Evolutionary conservation across 805 yeast genomes (phyloP).

Genomic region (Metschnikowia shivogae): DNA sequence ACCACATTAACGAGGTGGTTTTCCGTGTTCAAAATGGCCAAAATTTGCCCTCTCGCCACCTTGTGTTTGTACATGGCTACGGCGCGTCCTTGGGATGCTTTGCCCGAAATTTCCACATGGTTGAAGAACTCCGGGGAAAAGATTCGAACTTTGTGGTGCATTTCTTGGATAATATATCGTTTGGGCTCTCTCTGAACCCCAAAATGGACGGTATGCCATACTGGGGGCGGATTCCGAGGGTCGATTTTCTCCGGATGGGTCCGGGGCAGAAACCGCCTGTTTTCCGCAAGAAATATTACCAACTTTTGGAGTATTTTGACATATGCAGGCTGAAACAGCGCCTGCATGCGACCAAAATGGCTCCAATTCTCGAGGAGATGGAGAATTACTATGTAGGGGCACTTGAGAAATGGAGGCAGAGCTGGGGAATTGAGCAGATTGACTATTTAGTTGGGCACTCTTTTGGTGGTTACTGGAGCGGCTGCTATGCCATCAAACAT

Average conservation of each 20-base stretch:
- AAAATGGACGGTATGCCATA: conserved; percentile 9
- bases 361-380: conserved; percentile 38
- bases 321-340: conserved; percentile 24
- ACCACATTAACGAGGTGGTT: conserved; percentile 33
- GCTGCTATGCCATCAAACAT: conserved; percentile 55
- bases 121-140: conserved; percentile 27
- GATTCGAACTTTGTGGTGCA: conserved; percentile 43
- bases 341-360: conserved; percentile 32
- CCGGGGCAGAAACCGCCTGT: conserved; percentile 21
- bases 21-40: conserved; percentile 28
- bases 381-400: conserved; percentile 56
- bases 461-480: conserved; percentile 71
- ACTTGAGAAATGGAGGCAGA: conserved; percentile 61
- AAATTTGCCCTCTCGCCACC: conserved; percentile 26
- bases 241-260: conserved; percentile 23
- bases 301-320: conserved; percentile 34
- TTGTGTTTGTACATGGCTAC: conserved; percentile 55
- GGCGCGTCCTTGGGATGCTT: conserved; percentile 56
- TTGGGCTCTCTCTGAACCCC: conserved; percentile 53
- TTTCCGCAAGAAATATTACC: conserved; percentile 37
- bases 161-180: conserved; percentile 46
- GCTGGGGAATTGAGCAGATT: conserved; percentile 46
- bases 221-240: conserved; percentile 18
- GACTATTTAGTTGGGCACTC: conserved; percentile 71
- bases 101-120: conserved; percentile 47